Conservation (phyloP, 345 rosid genomes). For the Erucastrum elatum region DNA sequence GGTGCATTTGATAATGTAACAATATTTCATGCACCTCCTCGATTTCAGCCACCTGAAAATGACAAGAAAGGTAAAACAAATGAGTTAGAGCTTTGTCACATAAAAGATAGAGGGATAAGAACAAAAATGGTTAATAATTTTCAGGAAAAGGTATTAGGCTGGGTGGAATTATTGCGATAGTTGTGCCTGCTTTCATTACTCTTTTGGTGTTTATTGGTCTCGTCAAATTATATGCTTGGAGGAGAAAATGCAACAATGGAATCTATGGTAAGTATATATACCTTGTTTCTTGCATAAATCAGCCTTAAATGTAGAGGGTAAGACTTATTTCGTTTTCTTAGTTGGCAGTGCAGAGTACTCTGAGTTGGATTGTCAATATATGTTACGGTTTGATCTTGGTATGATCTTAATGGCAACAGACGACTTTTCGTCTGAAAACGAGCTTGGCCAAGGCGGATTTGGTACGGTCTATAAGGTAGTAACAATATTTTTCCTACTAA, state of each 20-base stretch:
- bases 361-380: constrained; percentile 1
- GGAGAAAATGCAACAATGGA: background rate
- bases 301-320: background rate
- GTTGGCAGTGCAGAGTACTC: background rate
- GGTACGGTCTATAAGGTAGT: constrained; percentile 47
- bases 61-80: constrained; percentile 13
- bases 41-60: background rate
- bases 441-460: constrained; percentile 48
- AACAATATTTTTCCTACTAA: background rate
- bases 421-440: constrained; percentile 36
- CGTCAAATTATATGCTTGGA: background rate
- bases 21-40: background rate
- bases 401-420: constrained; percentile 4
- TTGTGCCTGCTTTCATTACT: constrained; percentile 12
- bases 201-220: background rate
- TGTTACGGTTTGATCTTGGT: constrained; percentile 22
- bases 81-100: background rate
- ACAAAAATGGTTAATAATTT: background rate
- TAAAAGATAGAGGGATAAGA: background rate
- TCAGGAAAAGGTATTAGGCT: background rate
- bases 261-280: background rate
- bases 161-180: background rate
- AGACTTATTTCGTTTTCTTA: background rate
- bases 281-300: background rate
- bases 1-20: background rate